Evolutionary conservation across 2,329 filamentous ascomycete species (phyloP).

Genomic region (Ambrosiella cleistominuta): DNA sequence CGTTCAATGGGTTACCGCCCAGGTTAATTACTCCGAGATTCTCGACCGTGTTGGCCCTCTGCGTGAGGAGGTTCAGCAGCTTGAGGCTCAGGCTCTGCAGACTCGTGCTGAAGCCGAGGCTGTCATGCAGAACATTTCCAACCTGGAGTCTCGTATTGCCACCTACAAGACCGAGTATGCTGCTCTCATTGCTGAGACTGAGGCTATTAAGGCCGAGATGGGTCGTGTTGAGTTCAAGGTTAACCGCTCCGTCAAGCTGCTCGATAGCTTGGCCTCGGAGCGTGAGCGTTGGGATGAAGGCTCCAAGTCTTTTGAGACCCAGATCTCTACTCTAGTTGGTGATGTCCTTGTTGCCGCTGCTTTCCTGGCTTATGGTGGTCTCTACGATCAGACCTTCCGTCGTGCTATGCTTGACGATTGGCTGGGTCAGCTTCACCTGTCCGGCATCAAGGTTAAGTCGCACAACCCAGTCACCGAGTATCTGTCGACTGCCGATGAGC

Average conservation of each 20-base stretch:
- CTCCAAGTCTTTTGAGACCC: constrained; percentile 94
- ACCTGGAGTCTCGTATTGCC: constrained; percentile 76
- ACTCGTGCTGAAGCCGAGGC: constrained; percentile 88
- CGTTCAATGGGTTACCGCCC: constrained; percentile 91
- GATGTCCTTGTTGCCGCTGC: constrained; percentile 93
- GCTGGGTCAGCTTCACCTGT: constrained; percentile 80
- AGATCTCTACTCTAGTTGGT: constrained; percentile 89
- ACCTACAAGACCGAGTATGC: constrained; percentile 95
- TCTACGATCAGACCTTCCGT: constrained; percentile 95
- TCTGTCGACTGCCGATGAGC: constrained; percentile 86
- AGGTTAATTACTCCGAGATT: constrained; percentile 96
- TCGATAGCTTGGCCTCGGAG: constrained; percentile 91
- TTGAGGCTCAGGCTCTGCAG: constrained; percentile 76
- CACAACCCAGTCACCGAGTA: constrained; percentile 94
- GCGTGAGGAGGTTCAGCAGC: constrained; percentile 68
- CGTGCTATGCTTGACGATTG: constrained; percentile 97
- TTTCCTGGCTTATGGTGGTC: constrained; percentile 88
- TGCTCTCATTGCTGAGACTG: constrained; percentile 85
- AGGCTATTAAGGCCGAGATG: constrained; percentile 97
- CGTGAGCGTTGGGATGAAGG: constrained; percentile 87
- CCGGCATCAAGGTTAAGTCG: constrained; percentile 83
- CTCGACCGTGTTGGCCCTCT: constrained; percentile 84
- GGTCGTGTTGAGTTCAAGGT: constrained; percentile 93
- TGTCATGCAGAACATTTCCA: constrained; percentile 70
- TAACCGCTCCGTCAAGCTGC: constrained; percentile 79